These are phyloP conservation scores for Inga leiocalycina DNA, from an alignment of 306 rosid genomes.

Conservation along the genomic window DNA sequence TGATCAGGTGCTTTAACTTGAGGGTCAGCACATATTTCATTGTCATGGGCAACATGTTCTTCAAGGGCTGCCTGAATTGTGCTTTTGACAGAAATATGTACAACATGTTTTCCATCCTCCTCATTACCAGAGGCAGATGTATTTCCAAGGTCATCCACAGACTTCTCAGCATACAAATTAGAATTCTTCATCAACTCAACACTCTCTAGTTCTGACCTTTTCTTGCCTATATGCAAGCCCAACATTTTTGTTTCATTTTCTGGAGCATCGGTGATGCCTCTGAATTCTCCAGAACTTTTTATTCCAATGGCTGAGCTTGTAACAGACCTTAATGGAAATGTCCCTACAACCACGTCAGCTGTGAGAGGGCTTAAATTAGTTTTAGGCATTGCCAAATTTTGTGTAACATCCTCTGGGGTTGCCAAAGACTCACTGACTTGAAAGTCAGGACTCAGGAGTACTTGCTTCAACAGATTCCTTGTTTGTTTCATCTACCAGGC, in stretches of 20 bases:
- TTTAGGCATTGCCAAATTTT: constrained; percentile 34
- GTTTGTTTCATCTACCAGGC: constrained; percentile 37
- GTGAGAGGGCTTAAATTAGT: constrained; percentile 41
- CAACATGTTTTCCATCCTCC: constrained; percentile 34
- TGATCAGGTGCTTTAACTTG: constrained; percentile 38
- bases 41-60: constrained; percentile 33
- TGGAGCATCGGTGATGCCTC: constrained; percentile 29
- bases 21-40: constrained; percentile 32
- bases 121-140: constrained; percentile 34
- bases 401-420: constrained; percentile 42
- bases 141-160: constrained; percentile 41
- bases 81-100: constrained; percentile 42
- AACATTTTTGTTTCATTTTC: constrained; percentile 37
- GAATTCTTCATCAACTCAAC: constrained; percentile 29
- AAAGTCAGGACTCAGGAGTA: constrained; percentile 26
- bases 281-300: constrained; percentile 43
- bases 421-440: constrained; percentile 34
- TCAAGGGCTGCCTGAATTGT: constrained; percentile 35
- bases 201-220: constrained; percentile 35
- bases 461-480: constrained; percentile 35
- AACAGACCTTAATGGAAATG: constrained; percentile 64
- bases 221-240: constrained; percentile 34
- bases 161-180: constrained; percentile 36
- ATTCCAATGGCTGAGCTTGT: constrained; percentile 32
- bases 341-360: constrained; percentile 65